These are phyloP conservation scores for Amanita rubescens DNA, from an alignment of 768 basidiomycete species.

Conservation along the genomic window DNA sequence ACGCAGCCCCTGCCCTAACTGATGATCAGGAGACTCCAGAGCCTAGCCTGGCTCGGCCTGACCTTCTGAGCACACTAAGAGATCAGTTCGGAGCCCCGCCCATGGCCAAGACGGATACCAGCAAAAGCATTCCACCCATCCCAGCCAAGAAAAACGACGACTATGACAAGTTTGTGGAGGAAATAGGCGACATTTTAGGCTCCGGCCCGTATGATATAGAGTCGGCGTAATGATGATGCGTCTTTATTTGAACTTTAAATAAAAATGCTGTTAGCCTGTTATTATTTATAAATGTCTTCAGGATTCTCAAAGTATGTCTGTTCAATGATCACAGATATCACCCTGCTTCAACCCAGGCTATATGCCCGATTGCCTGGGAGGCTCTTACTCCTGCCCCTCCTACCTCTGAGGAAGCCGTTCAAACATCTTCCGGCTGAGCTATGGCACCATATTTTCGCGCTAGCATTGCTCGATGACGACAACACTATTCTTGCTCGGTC, in stretches of 20 bases:
- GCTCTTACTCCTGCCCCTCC: conserved; percentile 60
- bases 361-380: conserved; percentile 52
- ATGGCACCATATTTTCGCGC: conserved; percentile 57
- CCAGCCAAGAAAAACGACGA: conserved; percentile 48
- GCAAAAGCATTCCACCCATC: conserved; percentile 17
- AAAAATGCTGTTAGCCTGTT: too few species aligned
- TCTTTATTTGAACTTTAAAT: too few species aligned
- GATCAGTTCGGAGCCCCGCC: conserved; percentile 47
- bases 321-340: conserved; percentile 27
- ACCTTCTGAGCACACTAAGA: conserved; percentile 56
- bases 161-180: conserved; percentile 71
- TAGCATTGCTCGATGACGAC: conserved; percentile 22
- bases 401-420: conserved; percentile 44
- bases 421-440: conserved; percentile 62
- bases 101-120: conserved; percentile 7
- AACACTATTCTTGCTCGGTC: conserved; percentile 23
- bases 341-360: conserved; percentile 62
- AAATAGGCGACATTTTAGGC: conserved; percentile 59
- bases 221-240: too few species aligned
- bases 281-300: not conserved
- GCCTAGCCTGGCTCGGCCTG: conserved; percentile 44
- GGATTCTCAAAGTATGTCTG: not conserved
- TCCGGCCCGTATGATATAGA: not conserved
- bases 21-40: conserved; percentile 24
- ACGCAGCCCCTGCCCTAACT: conserved; percentile 56